Evolutionary conservation across 2,329 filamentous ascomycete species (phyloP).

Genomic region (Aspergillus tanneri): DNA sequence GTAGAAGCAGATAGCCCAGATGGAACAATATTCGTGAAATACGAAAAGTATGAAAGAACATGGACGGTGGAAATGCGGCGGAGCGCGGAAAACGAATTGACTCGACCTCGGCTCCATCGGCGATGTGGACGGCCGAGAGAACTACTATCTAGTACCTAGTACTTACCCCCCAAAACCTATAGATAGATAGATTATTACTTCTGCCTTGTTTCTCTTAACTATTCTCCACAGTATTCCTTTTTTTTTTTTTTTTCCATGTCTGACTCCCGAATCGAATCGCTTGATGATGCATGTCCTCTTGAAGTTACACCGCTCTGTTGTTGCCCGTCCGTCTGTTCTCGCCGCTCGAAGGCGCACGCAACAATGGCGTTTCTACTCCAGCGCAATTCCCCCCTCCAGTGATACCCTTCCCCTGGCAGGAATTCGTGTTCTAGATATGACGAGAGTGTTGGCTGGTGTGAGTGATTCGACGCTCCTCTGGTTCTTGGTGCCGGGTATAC

Average conservation of each 20-base stretch:
- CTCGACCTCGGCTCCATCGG: constrained; percentile 23
- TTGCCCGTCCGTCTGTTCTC: constrained; percentile 25
- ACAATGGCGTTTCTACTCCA: constrained; percentile 42
- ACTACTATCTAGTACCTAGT: too few relatives aligned
- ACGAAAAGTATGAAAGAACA: constrained; percentile 3
- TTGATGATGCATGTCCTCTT: constrained; percentile 27
- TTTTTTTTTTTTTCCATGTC: neutral
- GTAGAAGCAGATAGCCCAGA: constrained; percentile 1
- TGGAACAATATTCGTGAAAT: constrained; percentile 15
- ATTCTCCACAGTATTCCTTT: constrained; percentile 7
- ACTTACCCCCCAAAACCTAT: neutral
- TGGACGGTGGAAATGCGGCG: too few relatives aligned
- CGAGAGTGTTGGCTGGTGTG: constrained; percentile 89
- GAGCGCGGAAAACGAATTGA: constrained; percentile 14
- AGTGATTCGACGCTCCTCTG: constrained; percentile 36
- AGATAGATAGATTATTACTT: neutral
- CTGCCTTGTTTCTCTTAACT: neutral
- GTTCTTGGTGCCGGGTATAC: constrained; percentile 3
- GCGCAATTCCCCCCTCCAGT: constrained; percentile 36
- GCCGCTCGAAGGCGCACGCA: constrained; percentile 14
- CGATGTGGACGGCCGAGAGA: too few relatives aligned
- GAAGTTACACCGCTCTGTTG: constrained; percentile 24
- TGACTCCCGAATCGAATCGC: neutral
- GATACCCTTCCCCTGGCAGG: constrained; percentile 72
- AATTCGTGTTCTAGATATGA: constrained; percentile 92